Conservation (phyloP, 1,139 yeast genomes). For the Diutina rugosa region DNA sequence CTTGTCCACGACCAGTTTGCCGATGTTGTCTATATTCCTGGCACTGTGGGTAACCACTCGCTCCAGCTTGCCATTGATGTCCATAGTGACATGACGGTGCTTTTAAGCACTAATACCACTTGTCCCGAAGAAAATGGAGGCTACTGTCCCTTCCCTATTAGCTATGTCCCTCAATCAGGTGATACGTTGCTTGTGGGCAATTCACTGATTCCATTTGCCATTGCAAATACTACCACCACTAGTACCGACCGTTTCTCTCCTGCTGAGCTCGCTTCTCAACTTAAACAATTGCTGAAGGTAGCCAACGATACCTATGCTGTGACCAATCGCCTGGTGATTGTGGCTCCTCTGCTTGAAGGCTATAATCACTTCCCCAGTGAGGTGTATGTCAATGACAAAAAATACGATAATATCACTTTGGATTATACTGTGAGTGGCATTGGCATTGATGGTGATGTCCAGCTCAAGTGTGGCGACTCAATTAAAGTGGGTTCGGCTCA, state of each 20-base stretch:
- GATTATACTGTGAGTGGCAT: neutral
- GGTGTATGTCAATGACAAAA: neutral
- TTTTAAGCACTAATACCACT: neutral
- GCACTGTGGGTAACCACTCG: neutral
- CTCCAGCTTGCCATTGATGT: neutral
- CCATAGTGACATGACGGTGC: neutral
- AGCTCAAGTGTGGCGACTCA: neutral
- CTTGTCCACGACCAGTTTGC: neutral
- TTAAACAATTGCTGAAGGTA: neutral
- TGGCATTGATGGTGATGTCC: neutral
- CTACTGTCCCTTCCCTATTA: neutral
- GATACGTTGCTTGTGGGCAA: neutral
- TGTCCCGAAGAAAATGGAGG: neutral
- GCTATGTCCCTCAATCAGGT: neutral
- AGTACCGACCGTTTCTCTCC: neutral
- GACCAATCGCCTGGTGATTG: neutral
- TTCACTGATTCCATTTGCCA: neutral
- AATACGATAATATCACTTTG: neutral
- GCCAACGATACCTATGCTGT: neutral
- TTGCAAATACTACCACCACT: neutral
- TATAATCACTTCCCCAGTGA: neutral
- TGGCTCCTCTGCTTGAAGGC: neutral
- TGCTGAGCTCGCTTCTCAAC: neutral
- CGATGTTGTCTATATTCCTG: neutral
- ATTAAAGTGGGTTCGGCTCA: neutral